These are phyloP conservation scores for Austroboletus festivus DNA, from an alignment of 768 basidiomycete species.

Conservation along the genomic window DNA sequence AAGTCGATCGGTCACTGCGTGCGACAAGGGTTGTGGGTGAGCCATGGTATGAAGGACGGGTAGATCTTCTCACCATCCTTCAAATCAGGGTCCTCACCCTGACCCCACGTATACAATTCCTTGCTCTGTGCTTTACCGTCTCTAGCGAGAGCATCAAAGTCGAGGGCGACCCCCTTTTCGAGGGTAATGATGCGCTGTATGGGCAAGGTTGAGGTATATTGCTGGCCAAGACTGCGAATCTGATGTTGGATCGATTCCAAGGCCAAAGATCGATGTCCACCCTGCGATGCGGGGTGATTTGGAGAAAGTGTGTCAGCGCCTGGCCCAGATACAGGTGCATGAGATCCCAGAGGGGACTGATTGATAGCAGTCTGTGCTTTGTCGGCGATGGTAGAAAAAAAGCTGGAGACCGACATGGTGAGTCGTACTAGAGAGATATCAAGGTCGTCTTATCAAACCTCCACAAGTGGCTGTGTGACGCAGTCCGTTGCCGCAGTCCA, in stretches of 20 bases:
- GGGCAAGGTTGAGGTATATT: conserved; percentile 66
- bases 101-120: conserved; percentile 84
- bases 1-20: conserved; percentile 72
- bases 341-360: conserved; percentile 54
- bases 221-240: conserved; percentile 68
- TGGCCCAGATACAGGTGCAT: no score
- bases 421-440: conserved; percentile 11
- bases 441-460: conserved; percentile 22
- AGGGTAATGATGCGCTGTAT: conserved; percentile 77
- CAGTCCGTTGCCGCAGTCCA: conserved; percentile 4
- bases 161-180: conserved; percentile 74
- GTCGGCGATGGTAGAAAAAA: conserved; percentile 66
- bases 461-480: conserved; percentile 24
- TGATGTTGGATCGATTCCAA: conserved; percentile 68
- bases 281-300: conserved; percentile 39
- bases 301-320: no score
- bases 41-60: background rate
- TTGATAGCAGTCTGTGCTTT: conserved; percentile 74
- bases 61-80: conserved; percentile 57
- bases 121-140: conserved; percentile 75
- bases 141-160: conserved; percentile 63
- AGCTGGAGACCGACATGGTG: conserved; percentile 53
- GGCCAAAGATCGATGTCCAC: conserved; percentile 48
- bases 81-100: conserved; percentile 64
- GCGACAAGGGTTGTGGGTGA: background rate